These are phyloP conservation scores for Fusarium sterilihyphosum DNA, from an alignment of 2,329 filamentous ascomycete species.

Conservation along the genomic window DNA sequence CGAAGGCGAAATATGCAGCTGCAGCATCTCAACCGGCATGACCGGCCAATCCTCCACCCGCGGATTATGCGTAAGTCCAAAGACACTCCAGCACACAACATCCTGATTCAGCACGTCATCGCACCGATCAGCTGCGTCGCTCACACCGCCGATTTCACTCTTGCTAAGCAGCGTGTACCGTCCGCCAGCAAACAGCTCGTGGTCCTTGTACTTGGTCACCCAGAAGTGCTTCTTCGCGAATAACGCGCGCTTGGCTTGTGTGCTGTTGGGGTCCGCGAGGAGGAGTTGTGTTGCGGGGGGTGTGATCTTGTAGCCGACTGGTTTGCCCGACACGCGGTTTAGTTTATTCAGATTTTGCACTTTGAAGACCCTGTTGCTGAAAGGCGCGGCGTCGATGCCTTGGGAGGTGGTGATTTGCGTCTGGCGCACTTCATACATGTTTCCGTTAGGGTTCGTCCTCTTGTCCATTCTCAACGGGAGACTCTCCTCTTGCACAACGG, in stretches of 20 bases:
- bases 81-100: constrained; percentile 15
- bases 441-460: constrained; percentile 60
- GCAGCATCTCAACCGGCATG: constrained; percentile 15
- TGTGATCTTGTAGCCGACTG: constrained; percentile 60
- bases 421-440: constrained; percentile 54
- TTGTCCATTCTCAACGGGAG: constrained; percentile 55
- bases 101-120: constrained; percentile 19
- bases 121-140: constrained; percentile 3
- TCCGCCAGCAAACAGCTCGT: constrained; percentile 57
- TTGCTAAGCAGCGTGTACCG: constrained; percentile 48
- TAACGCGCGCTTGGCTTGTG: constrained; percentile 52
- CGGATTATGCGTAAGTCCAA: constrained; percentile 12
- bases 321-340: constrained; percentile 57
- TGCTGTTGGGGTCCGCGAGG: constrained; percentile 53
- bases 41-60: constrained; percentile 12
- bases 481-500: constrained; percentile 56
- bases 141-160: constrained; percentile 1
- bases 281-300: constrained; percentile 52
- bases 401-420: constrained; percentile 56
- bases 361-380: constrained; percentile 61
- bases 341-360: constrained; percentile 56
- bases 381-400: constrained; percentile 60
- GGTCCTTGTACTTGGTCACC: constrained; percentile 58
- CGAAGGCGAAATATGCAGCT: constrained; percentile 4
- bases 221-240: constrained; percentile 58